Evolutionary conservation across 2,329 filamentous ascomycete species (phyloP).

Genomic region (Aspergillus aculeatus): DNA sequence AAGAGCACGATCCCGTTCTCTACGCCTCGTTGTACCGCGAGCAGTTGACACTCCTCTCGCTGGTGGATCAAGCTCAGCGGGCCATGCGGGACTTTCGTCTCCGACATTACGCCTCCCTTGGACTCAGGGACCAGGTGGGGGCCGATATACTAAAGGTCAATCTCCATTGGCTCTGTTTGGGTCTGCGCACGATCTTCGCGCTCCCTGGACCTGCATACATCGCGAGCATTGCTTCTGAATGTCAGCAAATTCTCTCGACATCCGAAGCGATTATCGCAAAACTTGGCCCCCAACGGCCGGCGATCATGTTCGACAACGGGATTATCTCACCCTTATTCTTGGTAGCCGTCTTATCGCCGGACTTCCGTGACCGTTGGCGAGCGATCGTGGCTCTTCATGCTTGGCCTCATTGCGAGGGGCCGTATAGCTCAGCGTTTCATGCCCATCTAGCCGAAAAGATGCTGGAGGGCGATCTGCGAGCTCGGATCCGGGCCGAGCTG

Average conservation of each 20-base stretch:
- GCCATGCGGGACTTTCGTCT: not conserved
- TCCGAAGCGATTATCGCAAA: not conserved
- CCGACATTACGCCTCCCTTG: not conserved
- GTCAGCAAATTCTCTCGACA: not conserved
- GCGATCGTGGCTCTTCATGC: not conserved
- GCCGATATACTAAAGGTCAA: not conserved
- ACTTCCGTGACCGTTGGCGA: not conserved
- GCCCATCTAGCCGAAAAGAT: not conserved
- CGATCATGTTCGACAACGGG: not conserved
- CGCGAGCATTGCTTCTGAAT: not conserved
- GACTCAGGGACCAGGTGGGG: not conserved
- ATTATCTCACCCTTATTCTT: not conserved
- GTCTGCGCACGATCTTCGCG: not conserved
- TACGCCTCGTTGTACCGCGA: not conserved
- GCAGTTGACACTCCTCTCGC: not conserved
- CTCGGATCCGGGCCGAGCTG: not conserved
- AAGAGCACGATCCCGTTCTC: not conserved
- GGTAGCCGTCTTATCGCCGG: not conserved
- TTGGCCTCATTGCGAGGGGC: not conserved
- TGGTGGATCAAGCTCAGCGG: not conserved
- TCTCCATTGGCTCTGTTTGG: not conserved
- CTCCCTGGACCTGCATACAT: not conserved
- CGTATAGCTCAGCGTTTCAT: not conserved
- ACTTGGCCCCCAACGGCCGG: not conserved
- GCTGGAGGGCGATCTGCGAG: not conserved